Percentiles rank a stretch among this genome's conserved stretches.
Conservation (phyloP, 78 protist species). For the Dictyostelium discoideum region DNA sequence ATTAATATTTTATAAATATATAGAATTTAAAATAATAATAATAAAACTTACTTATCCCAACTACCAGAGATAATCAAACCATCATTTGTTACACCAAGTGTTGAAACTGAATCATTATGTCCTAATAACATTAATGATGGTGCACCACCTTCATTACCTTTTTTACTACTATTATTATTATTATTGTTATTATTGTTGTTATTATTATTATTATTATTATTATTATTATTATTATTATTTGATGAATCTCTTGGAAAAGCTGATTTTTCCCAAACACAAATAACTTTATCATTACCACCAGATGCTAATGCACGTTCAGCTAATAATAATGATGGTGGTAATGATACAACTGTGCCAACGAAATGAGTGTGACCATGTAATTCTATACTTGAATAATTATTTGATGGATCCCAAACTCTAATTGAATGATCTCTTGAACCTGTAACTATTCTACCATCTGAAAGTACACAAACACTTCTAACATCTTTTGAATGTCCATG, state of each 20-base stretch:
- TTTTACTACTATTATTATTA: not conserved
- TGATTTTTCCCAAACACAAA: constrained; percentile 72
- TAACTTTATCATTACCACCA: constrained; percentile 79
- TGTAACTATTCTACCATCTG: constrained; percentile 50
- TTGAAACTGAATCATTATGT: constrained; percentile 61
- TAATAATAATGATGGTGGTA: constrained; percentile 9
- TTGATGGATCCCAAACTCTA: constrained; percentile 62
- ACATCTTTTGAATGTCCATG: constrained; percentile 67
- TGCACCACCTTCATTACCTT: not conserved
- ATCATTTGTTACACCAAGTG: constrained; percentile 50
- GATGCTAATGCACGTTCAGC: constrained; percentile 61
- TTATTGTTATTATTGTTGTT: not conserved
- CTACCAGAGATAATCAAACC: constrained; percentile 69
- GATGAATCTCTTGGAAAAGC: constrained; percentile 12
- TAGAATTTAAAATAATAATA: not conserved
- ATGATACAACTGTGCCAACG: constrained; percentile 46
- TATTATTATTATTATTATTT: too few relatives aligned
- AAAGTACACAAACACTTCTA: constrained; percentile 35
- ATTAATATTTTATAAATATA: not conserved
- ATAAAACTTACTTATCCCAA: constrained; percentile 75
- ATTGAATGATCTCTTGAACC: constrained; percentile 67
- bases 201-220: not conserved
- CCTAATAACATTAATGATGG: constrained; percentile 64
- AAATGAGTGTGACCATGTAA: constrained; percentile 61
- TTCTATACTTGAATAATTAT: not conserved